Evolutionary conservation across 129 eudicot species (phyloP).

Genomic region (Calendula officinalis): DNA sequence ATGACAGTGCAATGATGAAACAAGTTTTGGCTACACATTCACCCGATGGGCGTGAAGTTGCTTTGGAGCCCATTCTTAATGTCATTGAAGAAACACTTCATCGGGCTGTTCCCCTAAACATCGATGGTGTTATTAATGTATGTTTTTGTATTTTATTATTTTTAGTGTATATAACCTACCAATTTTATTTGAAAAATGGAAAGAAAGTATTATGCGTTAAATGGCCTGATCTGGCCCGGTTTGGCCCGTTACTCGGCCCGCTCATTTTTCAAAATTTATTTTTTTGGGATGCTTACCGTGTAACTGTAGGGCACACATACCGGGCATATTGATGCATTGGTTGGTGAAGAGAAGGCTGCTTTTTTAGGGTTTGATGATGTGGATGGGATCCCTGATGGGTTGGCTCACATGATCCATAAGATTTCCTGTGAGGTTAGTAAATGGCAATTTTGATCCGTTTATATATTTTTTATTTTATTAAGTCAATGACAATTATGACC

Average conservation of each 20-base stretch:
- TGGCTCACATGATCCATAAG: constrained; percentile 58
- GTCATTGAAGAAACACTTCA: constrained; percentile 3
- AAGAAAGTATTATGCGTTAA: not conserved
- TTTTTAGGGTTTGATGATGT: constrained; percentile 39
- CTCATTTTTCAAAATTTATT: constrained; percentile 1
- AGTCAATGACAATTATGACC: not conserved
- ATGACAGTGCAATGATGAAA: constrained; percentile 13
- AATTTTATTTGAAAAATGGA: not conserved
- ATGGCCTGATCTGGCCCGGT: not conserved
- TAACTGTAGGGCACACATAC: constrained; percentile 45
- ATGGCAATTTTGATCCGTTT: not conserved
- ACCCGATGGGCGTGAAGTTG: not conserved
- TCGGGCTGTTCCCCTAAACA: not conserved
- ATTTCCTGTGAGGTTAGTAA: constrained; percentile 69
- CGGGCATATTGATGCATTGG: constrained; percentile 17
- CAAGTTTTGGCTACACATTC: constrained; percentile 6
- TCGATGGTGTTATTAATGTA: constrained; percentile 8
- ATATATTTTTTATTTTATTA: not conserved
- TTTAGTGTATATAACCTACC: not conserved
- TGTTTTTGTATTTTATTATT: constrained; percentile 9
- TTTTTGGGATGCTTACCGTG: too few relatives aligned
- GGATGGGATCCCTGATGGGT: constrained; percentile 59
- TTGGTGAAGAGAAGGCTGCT: constrained; percentile 47
- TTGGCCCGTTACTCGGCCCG: not conserved
- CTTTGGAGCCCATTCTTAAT: not conserved